Conservation (phyloP, 495 filamentous ascomycete species). For the Aspergillus egyptiacus region DNA sequence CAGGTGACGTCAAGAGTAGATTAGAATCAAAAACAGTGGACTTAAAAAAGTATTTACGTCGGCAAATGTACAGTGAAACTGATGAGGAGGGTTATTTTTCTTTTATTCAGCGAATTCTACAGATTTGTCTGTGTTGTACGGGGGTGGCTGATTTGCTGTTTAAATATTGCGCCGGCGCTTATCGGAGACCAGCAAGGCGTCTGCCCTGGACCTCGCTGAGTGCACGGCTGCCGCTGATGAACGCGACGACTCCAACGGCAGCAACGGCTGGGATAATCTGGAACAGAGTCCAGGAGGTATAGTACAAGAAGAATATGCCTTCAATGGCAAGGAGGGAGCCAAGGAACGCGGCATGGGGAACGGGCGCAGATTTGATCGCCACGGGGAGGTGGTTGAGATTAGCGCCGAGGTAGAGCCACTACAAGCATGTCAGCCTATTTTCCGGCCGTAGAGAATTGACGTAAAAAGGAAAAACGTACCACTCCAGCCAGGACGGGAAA, state of each 20-base stretch:
- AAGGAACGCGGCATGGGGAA: constrained; percentile 76
- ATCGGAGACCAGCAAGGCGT: constrained; percentile 74
- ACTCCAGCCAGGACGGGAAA: constrained; percentile 64
- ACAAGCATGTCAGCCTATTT: constrained; percentile 7
- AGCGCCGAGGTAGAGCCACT: constrained; percentile 78
- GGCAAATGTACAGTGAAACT: background rate
- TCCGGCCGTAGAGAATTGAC: no score
- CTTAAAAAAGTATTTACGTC: background rate
- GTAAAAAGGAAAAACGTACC: constrained; percentile 42
- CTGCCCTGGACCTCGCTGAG: constrained; percentile 87
- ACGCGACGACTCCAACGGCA: constrained; percentile 61
- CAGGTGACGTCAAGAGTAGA: constrained; percentile 21
- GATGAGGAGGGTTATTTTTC: background rate
- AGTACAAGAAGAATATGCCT: constrained; percentile 91
- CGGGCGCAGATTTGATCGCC: constrained; percentile 64
- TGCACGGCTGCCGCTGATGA: constrained; percentile 86
- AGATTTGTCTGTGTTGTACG: background rate
- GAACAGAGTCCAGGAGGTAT: constrained; percentile 89
- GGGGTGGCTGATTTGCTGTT: background rate
- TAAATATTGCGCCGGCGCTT: constrained; percentile 17
- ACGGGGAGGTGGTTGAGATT: constrained; percentile 75
- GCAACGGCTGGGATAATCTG: constrained; percentile 71
- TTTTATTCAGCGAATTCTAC: background rate
- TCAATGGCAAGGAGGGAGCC: constrained; percentile 81
- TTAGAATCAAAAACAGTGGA: no score